phyloP scores from a whole-genome alignment of 106 monocot genomes.

The Dactylorhiza incarnata region DNA sequence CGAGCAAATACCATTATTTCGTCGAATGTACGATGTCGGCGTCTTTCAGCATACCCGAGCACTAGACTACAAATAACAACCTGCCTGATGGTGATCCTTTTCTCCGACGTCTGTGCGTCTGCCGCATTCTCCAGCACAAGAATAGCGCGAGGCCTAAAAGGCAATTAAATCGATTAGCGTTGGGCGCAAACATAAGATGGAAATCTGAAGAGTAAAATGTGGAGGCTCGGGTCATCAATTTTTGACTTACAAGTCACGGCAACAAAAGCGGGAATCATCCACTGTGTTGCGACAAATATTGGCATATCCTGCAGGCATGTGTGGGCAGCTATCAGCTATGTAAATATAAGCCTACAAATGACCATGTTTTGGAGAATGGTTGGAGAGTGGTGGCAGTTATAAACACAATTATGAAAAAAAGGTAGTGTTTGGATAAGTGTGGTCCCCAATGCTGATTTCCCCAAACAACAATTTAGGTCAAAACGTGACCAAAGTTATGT shows the following conservation, averaged over 20 bases:
- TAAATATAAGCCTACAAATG: neutral
- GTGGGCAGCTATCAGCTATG: neutral
- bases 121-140: slow-evolving; percentile 73
- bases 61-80: slow-evolving; percentile 21
- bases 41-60: neutral
- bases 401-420: no score
- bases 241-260: slow-evolving; percentile 52
- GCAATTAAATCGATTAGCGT: slow-evolving; percentile 1
- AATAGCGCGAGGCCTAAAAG: slow-evolving; percentile 55
- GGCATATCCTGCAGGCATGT: slow-evolving; percentile 46
- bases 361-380: no score
- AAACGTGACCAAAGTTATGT: no score
- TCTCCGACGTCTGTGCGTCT: slow-evolving; percentile 56
- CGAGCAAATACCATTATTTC: neutral
- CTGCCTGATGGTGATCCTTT: slow-evolving; percentile 41
- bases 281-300: slow-evolving; percentile 52
- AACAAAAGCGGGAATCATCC: slow-evolving; percentile 63
- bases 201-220: neutral
- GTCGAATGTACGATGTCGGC: neutral
- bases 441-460: no score
- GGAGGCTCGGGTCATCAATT: neutral
- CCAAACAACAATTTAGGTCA: no score
- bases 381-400: no score
- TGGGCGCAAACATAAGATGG: neutral
- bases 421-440: no score